Evolutionary conservation across 495 filamentous ascomycete genomes (phyloP).

Genomic region (Xylaria castorea): DNA sequence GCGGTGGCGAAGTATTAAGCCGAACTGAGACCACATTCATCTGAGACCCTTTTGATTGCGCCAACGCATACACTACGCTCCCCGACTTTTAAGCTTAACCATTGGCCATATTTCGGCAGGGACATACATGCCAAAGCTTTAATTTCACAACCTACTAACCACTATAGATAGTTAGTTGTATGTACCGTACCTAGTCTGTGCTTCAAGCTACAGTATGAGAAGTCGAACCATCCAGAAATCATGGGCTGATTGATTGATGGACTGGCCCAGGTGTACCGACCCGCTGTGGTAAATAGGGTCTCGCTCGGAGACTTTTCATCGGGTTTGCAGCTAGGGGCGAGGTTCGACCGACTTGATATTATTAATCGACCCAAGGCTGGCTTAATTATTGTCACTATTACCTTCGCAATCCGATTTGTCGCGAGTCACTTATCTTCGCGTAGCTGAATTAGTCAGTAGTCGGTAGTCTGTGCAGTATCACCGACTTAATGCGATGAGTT

Average conservation of each 20-base stretch:
- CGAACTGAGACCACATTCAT: slow-evolving; percentile 6
- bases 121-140: background rate
- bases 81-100: background rate
- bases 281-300: slow-evolving; percentile 1
- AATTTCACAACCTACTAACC: background rate
- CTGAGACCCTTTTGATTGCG: background rate
- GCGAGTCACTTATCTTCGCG: background rate
- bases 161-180: no score
- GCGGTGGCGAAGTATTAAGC: slow-evolving; percentile 15
- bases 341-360: slow-evolving; percentile 11
- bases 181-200: background rate
- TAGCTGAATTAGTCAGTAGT: background rate
- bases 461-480: background rate
- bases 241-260: slow-evolving; percentile 10
- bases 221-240: slow-evolving; percentile 1
- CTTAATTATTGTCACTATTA: background rate
- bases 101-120: background rate
- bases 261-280: background rate
- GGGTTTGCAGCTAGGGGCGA: background rate
- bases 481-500: background rate
- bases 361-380: slow-evolving; percentile 26
- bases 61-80: slow-evolving; percentile 2
- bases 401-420: background rate
- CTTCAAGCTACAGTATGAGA: background rate
- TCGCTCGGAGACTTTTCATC: slow-evolving; percentile 10